These are phyloP conservation scores for Nepenthes gracilis DNA, from an alignment of 148 eudicot genomes.

Conservation along the genomic window DNA sequence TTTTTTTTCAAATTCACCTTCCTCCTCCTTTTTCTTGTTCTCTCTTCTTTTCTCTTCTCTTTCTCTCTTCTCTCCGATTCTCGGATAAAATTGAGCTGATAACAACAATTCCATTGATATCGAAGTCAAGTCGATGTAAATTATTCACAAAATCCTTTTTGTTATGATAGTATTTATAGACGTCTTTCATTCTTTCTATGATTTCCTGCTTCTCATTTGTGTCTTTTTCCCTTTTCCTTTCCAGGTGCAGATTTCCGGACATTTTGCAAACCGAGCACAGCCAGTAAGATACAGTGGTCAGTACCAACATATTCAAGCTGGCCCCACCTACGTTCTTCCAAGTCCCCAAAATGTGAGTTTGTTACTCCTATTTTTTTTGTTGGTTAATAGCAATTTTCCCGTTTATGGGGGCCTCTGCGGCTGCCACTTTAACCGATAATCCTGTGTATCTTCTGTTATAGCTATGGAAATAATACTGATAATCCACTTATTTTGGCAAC, in stretches of 20 bases:
- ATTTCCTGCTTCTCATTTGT: too few species aligned
- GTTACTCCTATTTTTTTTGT: not conserved
- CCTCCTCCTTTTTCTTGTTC: too few species aligned
- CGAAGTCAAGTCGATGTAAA: too few species aligned
- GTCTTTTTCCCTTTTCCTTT: constrained; percentile 1
- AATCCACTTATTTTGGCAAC: constrained; percentile 1
- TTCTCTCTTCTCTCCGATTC: too few species aligned
- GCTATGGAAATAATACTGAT: not conserved
- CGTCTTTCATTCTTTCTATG: too few species aligned
- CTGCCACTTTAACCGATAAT: not conserved
- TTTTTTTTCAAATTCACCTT: too few species aligned
- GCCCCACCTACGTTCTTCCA: constrained; percentile 39
- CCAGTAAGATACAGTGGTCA: constrained; percentile 48
- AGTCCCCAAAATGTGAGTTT: constrained; percentile 60
- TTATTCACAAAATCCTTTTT: too few species aligned
- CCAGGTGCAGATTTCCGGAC: constrained; percentile 38
- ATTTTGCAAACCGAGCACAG: constrained; percentile 42
- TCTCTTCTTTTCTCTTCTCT: too few species aligned
- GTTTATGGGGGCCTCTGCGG: not conserved
- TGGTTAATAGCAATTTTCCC: not conserved
- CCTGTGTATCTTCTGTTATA: constrained; percentile 1
- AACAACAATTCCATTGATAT: too few species aligned
- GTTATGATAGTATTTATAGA: too few species aligned
- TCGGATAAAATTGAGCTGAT: too few species aligned
- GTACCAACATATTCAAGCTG: constrained; percentile 52